A percentile compares a stretch with the other conserved stretches of the same genome.
These are phyloP conservation scores for Neurospora sp. DNA, from an alignment of 495 filamentous ascomycete species.

Conservation along the genomic window DNA sequence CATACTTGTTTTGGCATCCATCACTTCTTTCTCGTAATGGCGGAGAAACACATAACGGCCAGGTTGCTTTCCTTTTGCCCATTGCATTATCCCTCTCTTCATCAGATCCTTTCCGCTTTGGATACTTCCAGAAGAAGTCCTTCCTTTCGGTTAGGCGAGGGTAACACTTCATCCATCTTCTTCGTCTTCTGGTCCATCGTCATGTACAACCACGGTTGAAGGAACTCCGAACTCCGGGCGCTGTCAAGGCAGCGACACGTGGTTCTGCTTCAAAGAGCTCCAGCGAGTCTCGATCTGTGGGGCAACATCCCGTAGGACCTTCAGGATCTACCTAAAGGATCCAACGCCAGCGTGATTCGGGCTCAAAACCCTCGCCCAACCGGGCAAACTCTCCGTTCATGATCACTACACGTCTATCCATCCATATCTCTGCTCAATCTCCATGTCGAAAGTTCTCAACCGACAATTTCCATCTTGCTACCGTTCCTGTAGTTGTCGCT, in stretches of 20 bases:
- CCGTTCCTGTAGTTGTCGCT: rapidly evolving
- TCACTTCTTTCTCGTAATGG: neutral
- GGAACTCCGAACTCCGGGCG: neutral
- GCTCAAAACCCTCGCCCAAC: too few species aligned
- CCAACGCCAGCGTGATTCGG: neutral
- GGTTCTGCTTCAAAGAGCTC: neutral
- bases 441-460: neutral
- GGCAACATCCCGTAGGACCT: neutral
- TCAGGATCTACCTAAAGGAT: rapidly evolving
- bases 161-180: neutral
- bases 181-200: neutral
- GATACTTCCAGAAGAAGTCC: neutral
- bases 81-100: neutral
- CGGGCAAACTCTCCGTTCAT: too few species aligned
- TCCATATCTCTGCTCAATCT: neutral
- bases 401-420: neutral
- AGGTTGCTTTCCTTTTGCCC: neutral
- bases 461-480: rapidly evolving
- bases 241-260: neutral
- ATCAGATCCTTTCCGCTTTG: neutral
- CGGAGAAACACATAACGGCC: neutral
- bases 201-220: neutral
- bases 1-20: neutral
- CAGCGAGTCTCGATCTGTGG: neutral
- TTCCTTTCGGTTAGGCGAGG: neutral